A percentile compares a stretch with the other conserved stretches of the same genome.
phyloP scores from a whole-genome alignment of 2,329 filamentous ascomycete genomes.

The Neocucurbitaria cava region DNA sequence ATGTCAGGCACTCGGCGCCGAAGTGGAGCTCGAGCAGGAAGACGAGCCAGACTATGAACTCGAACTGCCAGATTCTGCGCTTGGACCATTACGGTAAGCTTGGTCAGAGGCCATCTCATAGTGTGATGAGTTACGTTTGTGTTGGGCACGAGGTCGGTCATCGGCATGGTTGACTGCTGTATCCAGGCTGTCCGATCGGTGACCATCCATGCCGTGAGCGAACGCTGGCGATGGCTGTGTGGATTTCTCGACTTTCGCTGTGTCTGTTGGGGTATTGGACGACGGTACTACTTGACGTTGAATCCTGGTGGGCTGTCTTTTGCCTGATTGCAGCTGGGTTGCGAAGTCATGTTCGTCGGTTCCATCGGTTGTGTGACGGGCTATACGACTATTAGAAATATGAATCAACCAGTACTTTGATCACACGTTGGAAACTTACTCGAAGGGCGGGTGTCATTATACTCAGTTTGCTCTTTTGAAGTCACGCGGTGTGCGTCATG shows the following conservation, averaged over 20 bases:
- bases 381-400: conserved; percentile 26
- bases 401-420: not conserved
- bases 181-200: conserved; percentile 21
- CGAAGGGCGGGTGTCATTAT: conserved; percentile 8
- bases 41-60: conserved; percentile 32
- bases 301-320: conserved; percentile 1
- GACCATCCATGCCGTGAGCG: conserved; percentile 36
- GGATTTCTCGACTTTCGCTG: conserved; percentile 13
- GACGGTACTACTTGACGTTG: conserved; percentile 9
- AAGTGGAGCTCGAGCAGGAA: conserved; percentile 25
- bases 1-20: conserved; percentile 27
- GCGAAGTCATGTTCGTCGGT: conserved; percentile 36
- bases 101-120: conserved; percentile 26
- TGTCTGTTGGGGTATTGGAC: conserved; percentile 1
- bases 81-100: conserved; percentile 37
- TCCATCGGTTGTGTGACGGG: conserved; percentile 31
- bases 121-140: conserved; percentile 23
- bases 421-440: conserved; percentile 13
- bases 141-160: conserved; percentile 30
- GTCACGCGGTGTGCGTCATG: conserved; percentile 35
- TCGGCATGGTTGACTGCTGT: conserved; percentile 28
- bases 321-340: conserved; percentile 16
- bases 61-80: conserved; percentile 34
- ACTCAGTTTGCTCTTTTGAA: conserved; percentile 18
- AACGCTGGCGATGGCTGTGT: conserved; percentile 24